These are phyloP conservation scores for Neurospora cerealis DNA, from an alignment of 495 filamentous ascomycete genomes.

Conservation along the genomic window DNA sequence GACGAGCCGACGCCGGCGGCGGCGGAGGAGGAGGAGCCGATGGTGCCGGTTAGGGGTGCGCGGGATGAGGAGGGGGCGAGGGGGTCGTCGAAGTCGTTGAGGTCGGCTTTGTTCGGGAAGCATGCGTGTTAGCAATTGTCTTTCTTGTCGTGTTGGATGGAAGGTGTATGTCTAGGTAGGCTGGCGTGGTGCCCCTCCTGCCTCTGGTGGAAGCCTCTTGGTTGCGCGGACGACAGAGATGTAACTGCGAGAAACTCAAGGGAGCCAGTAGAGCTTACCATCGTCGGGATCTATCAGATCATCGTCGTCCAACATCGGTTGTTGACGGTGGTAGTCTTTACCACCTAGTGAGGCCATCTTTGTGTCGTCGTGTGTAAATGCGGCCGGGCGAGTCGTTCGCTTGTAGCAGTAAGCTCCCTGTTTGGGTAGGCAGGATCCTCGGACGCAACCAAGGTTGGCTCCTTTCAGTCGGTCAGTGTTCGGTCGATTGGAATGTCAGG, in stretches of 20 bases:
- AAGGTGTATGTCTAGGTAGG: not conserved
- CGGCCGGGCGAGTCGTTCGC: not conserved
- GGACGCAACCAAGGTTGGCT: not conserved
- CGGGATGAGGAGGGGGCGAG: slow-evolving; percentile 50
- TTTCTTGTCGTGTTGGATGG: not conserved
- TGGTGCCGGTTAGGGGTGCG: slow-evolving; percentile 72
- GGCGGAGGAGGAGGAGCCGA: slow-evolving; percentile 41
- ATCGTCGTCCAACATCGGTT: slow-evolving; percentile 51
- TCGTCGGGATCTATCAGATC: slow-evolving; percentile 91
- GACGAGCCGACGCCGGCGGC: slow-evolving; percentile 29
- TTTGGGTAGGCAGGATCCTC: not conserved
- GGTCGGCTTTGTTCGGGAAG: slow-evolving; percentile 40
- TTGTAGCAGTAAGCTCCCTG: not conserved
- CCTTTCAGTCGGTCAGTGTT: not conserved
- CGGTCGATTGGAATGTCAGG: not conserved
- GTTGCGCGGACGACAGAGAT: not conserved
- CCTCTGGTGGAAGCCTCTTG: not conserved
- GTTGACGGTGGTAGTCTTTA: not conserved
- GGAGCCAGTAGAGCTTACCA: slow-evolving; percentile 40
- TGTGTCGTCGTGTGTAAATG: not conserved
- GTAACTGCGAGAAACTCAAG: not conserved
- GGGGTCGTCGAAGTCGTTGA: slow-evolving; percentile 92
- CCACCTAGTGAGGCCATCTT: not conserved
- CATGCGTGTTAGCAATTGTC: not conserved
- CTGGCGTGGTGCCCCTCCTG: not conserved